These are phyloP conservation scores for Alliaria petiolata DNA, from an alignment of 345 rosid genomes.

Conservation along the genomic window DNA sequence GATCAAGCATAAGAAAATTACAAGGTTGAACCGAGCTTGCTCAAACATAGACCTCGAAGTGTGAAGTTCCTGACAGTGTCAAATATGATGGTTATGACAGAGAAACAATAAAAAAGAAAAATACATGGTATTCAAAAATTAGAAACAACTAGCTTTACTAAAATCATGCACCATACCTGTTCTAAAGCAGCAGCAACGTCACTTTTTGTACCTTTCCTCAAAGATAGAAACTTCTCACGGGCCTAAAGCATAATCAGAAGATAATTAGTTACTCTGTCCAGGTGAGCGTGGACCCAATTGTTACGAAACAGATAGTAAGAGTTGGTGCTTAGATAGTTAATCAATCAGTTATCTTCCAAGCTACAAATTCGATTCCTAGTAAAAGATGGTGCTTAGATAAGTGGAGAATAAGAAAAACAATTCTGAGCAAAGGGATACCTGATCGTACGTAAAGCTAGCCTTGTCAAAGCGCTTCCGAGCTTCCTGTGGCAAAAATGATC, in stretches of 20 bases:
- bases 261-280: background rate
- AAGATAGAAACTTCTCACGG: conserved; percentile 91
- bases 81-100: conserved; percentile 1
- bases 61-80: conserved; percentile 76
- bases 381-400: background rate
- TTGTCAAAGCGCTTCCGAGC: conserved; percentile 95
- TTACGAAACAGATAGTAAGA: background rate
- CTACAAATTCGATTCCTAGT: background rate
- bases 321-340: too few species aligned
- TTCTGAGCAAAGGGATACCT: conserved; percentile 45
- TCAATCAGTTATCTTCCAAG: background rate
- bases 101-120: background rate
- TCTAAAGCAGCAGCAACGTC: conserved; percentile 70
- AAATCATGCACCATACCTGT: conserved; percentile 52
- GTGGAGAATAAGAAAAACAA: background rate
- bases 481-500: conserved; percentile 60
- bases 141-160: background rate
- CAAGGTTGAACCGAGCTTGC: conserved; percentile 91
- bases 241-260: conserved; percentile 46
- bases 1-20: conserved; percentile 32
- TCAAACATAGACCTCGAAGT: conserved; percentile 84
- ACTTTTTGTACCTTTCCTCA: conserved; percentile 86
- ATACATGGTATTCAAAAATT: background rate
- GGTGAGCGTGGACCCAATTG: background rate
- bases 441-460: conserved; percentile 89